These are phyloP conservation scores for Myriangium duriaei DNA, from an alignment of 2,329 filamentous ascomycete genomes.

Conservation along the genomic window DNA sequence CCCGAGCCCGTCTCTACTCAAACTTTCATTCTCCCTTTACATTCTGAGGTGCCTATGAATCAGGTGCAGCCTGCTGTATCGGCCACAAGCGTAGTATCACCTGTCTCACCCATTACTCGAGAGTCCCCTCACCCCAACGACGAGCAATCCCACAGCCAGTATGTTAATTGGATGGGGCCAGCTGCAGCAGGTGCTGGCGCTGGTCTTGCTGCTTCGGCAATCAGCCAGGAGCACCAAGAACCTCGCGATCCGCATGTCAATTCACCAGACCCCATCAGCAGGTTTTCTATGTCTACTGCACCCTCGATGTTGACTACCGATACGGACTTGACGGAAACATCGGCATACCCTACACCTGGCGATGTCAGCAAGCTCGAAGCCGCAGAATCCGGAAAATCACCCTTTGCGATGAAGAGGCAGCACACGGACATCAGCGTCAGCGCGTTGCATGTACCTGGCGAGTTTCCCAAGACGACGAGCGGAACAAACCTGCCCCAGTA, in stretches of 20 bases:
- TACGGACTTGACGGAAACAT: constrained; percentile 7
- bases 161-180: constrained; percentile 43
- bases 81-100: not conserved
- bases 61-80: constrained; percentile 14
- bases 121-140: constrained; percentile 11
- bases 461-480: constrained; percentile 29
- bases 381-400: not conserved
- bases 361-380: not conserved
- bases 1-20: constrained; percentile 9
- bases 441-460: constrained; percentile 56
- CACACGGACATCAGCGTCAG: constrained; percentile 43
- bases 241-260: not conserved
- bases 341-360: not conserved
- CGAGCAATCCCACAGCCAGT: constrained; percentile 26
- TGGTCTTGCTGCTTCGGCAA: constrained; percentile 25
- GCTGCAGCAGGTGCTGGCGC: constrained; percentile 31
- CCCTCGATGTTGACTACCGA: constrained; percentile 5
- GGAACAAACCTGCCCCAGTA: too few species aligned
- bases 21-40: constrained; percentile 12
- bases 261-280: constrained; percentile 2
- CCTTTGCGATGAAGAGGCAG: constrained; percentile 1
- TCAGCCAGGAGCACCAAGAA: too few species aligned
- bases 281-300: constrained; percentile 5
- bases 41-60: constrained; percentile 8
- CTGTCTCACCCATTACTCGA: not conserved